Evolutionary conservation across 768 basidiomycete genomes (phyloP), one percentile per base, ranked within the genome.

Genomic region (Termitomyces sp.): DNA sequence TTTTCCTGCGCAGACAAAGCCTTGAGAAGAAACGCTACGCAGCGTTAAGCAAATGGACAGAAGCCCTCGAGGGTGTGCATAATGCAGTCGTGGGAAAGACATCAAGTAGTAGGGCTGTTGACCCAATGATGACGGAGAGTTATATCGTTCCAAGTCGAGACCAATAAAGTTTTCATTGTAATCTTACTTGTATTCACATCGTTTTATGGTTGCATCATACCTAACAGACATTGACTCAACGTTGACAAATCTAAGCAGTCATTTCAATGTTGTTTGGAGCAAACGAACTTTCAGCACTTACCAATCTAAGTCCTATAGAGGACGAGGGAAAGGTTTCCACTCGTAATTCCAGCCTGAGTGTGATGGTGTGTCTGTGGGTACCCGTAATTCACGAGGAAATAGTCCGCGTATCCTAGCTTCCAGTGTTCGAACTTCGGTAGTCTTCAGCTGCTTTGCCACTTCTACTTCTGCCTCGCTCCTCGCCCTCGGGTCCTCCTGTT

Each of bases 1-100:
- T 41, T 38, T 21, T 57, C 45, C 50, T 37, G 2, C 35, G 17
- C 51, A 94, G 92, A 60, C 89, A 93, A 79, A 88, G 83, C 63
- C 75, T 95, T 51, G 93, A 94, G 69, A 90, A 87, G 74, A 87
- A 86, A 64, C 84, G 93, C 30, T 94, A 95, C 62, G 74, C 79
- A 42, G 89, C 93, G 12, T 73, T 95, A 45, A 81, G 81, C 58
- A 85, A 83, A 62, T 95, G 93, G 93, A 85, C 90, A 3, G 81
- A 84, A 49, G 84, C 88, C n/a, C 72, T 95, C 12, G 85, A 90
- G 57, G 73, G 78, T 17, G 83, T 95, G 8, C 91, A 95, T 61
- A 73, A 73, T n/a, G 80, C 85, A 21, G 83, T 95, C 30, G 77
- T 93, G 19, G 75, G 76, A 11, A 95, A 94, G 70, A 87, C 84